Percentiles rank a stretch among this genome's conserved stretches.
Evolutionary conservation across 1,284 basidiomycete species (phyloP).

Genomic region (Volvariella volvacea): DNA sequence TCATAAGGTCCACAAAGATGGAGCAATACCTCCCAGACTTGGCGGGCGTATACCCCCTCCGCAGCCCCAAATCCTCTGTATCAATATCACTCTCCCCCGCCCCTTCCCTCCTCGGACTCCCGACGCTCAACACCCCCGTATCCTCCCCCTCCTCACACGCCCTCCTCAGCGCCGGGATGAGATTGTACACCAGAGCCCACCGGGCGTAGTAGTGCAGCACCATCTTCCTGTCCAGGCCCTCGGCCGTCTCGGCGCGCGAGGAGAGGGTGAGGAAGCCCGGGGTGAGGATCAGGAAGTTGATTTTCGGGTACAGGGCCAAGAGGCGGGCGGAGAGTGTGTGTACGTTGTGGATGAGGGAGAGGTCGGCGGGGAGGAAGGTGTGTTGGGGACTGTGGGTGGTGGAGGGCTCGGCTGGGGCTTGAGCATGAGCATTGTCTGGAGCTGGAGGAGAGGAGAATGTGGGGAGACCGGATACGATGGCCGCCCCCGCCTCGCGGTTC

Average conservation of each 20-base stretch:
- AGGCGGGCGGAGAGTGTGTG: slow-evolving; percentile 24
- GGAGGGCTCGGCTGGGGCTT: slow-evolving; percentile 5
- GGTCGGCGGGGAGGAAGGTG: slow-evolving; percentile 40
- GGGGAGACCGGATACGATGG: slow-evolving; percentile 31
- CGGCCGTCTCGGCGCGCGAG: slow-evolving; percentile 34
- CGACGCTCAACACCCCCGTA: slow-evolving; percentile 33
- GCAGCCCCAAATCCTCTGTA: slow-evolving; percentile 35
- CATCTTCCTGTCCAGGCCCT: slow-evolving; percentile 42
- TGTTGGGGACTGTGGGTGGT: slow-evolving; percentile 12
- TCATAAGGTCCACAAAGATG: slow-evolving; percentile 41
- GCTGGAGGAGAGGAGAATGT: no score
- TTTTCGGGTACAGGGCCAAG: slow-evolving; percentile 25
- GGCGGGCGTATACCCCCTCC: slow-evolving; percentile 28
- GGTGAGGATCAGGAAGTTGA: slow-evolving; percentile 38
- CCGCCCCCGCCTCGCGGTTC: slow-evolving; percentile 31
- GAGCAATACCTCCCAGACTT: slow-evolving; percentile 24
- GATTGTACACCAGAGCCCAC: slow-evolving; percentile 38
- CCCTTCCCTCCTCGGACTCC: no score
- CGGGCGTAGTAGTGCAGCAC: slow-evolving; percentile 39
- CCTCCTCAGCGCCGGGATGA: slow-evolving; percentile 29
- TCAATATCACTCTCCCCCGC: slow-evolving; percentile 33
- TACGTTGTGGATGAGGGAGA: slow-evolving; percentile 37
- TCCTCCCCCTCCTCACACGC: slow-evolving; percentile 33
- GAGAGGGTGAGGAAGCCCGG: slow-evolving; percentile 28
- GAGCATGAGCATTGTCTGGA: no score